Percentiles rank a stretch among this genome's conserved stretches.
Conservation (phyloP, 23 red algal species). For the Gracilariopsis chorda region DNA sequence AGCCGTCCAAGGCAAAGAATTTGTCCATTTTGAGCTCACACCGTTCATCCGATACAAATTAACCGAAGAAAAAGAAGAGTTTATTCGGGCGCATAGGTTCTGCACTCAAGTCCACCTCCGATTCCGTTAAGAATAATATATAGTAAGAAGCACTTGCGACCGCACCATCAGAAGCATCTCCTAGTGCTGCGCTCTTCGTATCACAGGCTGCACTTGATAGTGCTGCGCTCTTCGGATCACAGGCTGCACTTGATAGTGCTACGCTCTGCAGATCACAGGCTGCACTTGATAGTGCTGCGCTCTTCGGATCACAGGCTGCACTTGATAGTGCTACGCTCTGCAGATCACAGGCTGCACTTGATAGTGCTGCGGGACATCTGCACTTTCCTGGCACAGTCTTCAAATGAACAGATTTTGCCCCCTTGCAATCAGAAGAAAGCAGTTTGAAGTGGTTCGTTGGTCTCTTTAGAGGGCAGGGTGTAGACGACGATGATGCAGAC, state of each 20-base stretch:
- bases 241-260: too few relatives aligned
- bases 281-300: too few relatives aligned
- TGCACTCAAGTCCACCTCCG: slow-evolving; percentile 24
- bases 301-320: too few relatives aligned
- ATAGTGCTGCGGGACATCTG: not conserved
- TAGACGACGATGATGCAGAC: not conserved
- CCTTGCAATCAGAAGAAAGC: not conserved
- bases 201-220: not conserved
- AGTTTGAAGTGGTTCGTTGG: slow-evolving; percentile 21
- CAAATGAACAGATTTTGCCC: slow-evolving; percentile 11
- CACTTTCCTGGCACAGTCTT: slow-evolving; percentile 36
- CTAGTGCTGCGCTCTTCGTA: not conserved
- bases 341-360: too few relatives aligned
- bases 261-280: too few relatives aligned
- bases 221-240: too few relatives aligned
- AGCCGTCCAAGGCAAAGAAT: not conserved
- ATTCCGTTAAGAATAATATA: not conserved
- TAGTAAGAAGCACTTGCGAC: not conserved
- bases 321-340: too few relatives aligned
- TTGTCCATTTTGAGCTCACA: not conserved
- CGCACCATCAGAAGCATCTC: not conserved
- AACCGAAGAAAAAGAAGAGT: slow-evolving; percentile 55
- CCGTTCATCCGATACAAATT: not conserved
- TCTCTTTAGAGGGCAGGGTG: not conserved
- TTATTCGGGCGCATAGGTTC: slow-evolving; percentile 33